A percentile compares a stretch with the other conserved stretches of the same genome.
Evolutionary conservation across 139 green algal species (phyloP).

Genomic region (Gonium pectorale): DNA sequence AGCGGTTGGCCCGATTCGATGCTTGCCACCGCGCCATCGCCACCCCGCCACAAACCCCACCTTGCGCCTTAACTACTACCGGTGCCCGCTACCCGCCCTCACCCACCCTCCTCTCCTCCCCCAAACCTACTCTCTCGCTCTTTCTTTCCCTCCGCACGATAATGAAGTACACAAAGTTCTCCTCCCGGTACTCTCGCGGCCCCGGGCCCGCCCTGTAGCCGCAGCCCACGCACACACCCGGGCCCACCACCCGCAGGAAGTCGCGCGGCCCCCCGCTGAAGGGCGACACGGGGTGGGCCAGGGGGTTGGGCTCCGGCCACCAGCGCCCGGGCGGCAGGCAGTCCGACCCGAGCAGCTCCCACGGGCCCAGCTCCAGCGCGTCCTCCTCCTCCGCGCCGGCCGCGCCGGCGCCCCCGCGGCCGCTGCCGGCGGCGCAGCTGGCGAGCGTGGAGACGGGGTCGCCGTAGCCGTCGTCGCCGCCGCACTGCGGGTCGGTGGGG

Average conservation of each 20-base stretch:
- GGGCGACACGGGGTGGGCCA: constrained; percentile 39
- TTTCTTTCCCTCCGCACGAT: constrained; percentile 39
- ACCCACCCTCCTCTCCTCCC: too few relatives aligned
- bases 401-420: neutral
- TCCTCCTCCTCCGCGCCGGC: neutral
- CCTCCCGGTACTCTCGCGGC: constrained; percentile 20
- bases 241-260: constrained; percentile 60
- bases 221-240: constrained; percentile 66
- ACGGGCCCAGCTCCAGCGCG: neutral
- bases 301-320: constrained; percentile 34
- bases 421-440: too few relatives aligned
- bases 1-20: too few relatives aligned
- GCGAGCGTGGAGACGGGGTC: too few relatives aligned
- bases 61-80: too few relatives aligned
- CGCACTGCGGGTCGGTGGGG: constrained; percentile 39
- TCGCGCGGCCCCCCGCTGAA: constrained; percentile 49
- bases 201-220: constrained; percentile 44
- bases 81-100: too few relatives aligned
- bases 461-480: too few relatives aligned
- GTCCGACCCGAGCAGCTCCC: constrained; percentile 24
- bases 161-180: constrained; percentile 63
- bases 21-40: too few relatives aligned
- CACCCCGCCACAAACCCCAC: too few relatives aligned
- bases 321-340: neutral
- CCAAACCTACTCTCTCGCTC: too few relatives aligned